A percentile compares a stretch with the other conserved stretches of the same genome.
phyloP scores from a whole-genome alignment of 2,329 filamentous ascomycete genomes.

The Bipolaris sorokiniana region DNA sequence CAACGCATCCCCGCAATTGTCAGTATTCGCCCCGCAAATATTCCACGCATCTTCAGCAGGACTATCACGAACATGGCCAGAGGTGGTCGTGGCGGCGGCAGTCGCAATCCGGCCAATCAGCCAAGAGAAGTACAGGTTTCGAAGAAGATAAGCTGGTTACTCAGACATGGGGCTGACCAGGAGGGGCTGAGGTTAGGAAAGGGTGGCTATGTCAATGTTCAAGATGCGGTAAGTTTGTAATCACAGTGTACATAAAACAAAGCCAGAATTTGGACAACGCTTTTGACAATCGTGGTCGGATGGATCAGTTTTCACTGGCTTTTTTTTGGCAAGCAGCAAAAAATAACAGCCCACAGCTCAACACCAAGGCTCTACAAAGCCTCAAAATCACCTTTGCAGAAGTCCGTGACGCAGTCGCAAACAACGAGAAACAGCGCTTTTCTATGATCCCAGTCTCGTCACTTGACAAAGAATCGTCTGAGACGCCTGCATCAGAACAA shows the following conservation, averaged over 20 bases:
- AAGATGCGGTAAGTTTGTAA: conserved; percentile 59
- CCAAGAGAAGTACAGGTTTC: conserved; percentile 55
- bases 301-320: background rate
- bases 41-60: conserved; percentile 23
- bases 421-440: conserved; percentile 92
- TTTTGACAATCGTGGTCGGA: background rate
- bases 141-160: conserved; percentile 59
- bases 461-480: conserved; percentile 7
- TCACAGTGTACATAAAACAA: too few species aligned
- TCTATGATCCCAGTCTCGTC: conserved; percentile 66
- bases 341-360: conserved; percentile 52
- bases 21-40: conserved; percentile 19
- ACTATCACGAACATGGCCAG: conserved; percentile 30
- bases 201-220: conserved; percentile 66
- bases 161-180: conserved; percentile 66
- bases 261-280: background rate
- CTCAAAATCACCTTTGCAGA: conserved; percentile 78
- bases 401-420: conserved; percentile 69
- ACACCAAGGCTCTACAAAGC: conserved; percentile 66
- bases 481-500: background rate
- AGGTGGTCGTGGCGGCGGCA: conserved; percentile 45
- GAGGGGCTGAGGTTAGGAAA: conserved; percentile 65
- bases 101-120: conserved; percentile 46
- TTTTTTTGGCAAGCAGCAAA: background rate
- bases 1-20: background rate